Evolutionary conservation across 1,139 yeast species (phyloP), one percentile per base, ranked within the genome.

Genomic region (Pneumocystis carinii): DNA sequence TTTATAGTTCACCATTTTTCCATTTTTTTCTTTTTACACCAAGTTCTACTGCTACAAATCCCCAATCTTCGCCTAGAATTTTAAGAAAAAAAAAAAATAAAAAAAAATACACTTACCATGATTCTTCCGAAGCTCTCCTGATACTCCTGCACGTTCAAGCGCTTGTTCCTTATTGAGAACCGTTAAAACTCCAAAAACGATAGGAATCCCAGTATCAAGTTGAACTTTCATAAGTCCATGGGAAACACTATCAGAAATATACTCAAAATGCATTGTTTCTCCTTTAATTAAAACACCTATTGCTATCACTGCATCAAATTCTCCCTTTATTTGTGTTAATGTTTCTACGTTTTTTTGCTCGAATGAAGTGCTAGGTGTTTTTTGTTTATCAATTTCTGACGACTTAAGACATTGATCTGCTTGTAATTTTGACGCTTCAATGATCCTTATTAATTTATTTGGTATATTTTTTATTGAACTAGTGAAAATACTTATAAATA

Each of bases 201-300:
- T 87, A 3, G 98, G 98, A 65, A 82, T 79, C 64, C 81, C 76
- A 64, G 87, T 74, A 64, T 83, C 82, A 67, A 85, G 83, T 75
- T 89, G 95, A 70, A 89, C 77, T 67, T 78, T 78, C 97, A 92
- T 90, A 70, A 92, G 77, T 64, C 88, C 94, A 69, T 86, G 84
- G 15, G 97, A 85, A 41, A 87, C 90, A 1, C 96, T 78, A 67
- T 92, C 97, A 73, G 96, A 87, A 70, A 92, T 92, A 77, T 90
- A 92, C 76, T 92, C 98, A 72, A 92, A 92, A 77, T 92, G 98
- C 96, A 90, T 90, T 61, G 97, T 92, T 59, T 90, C 85, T 64
- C 98, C 98, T 77, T 92, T 92, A 76, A 92, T 90, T 71, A 92
- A 80, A 55, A 87, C 92, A 64, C 98, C 98, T 70, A 92, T 90